A percentile compares a stretch with the other conserved stretches of the same genome.
Conservation (phyloP, 2,329 filamentous ascomycete genomes). For the Exophiala oligosperma region DNA sequence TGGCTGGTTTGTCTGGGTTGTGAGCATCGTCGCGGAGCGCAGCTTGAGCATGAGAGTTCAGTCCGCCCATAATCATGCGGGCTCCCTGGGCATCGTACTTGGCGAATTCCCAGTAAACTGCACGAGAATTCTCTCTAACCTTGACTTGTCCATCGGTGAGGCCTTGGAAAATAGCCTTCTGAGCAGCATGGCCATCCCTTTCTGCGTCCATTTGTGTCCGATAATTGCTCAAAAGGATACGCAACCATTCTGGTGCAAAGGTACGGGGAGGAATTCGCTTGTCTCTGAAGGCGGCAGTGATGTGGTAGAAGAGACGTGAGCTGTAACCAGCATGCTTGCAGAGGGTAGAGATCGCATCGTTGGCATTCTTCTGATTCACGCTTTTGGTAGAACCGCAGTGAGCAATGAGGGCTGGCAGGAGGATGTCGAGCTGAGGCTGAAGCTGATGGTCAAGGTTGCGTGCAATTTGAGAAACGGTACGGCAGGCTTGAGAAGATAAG, state of each 20-base stretch:
- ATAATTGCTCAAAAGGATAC: slow-evolving; percentile 73
- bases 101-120: slow-evolving; percentile 83
- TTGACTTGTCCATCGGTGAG: slow-evolving; percentile 86
- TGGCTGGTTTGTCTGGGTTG: slow-evolving; percentile 56
- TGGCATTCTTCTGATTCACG: slow-evolving; percentile 82
- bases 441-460: slow-evolving; percentile 25
- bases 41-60: slow-evolving; percentile 77
- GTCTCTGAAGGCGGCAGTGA: slow-evolving; percentile 80
- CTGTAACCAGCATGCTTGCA: slow-evolving; percentile 79
- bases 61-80: slow-evolving; percentile 75
- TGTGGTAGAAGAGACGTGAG: slow-evolving; percentile 77
- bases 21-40: slow-evolving; percentile 78
- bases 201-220: slow-evolving; percentile 81
- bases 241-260: slow-evolving; percentile 79
- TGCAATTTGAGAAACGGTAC: slow-evolving; percentile 18
- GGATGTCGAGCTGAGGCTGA: slow-evolving; percentile 27
- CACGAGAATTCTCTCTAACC: slow-evolving; percentile 81
- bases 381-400: slow-evolving; percentile 89
- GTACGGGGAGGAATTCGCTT: slow-evolving; percentile 88
- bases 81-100: slow-evolving; percentile 75
- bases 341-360: slow-evolving; percentile 76
- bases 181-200: slow-evolving; percentile 77
- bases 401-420: slow-evolving; percentile 73
- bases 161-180: slow-evolving; percentile 86
- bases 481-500: slow-evolving; percentile 25